Base-by-base conservation (phyloP, 768 basidiomycete species). In the Naganishia vaughanmartiniae region DNA sequence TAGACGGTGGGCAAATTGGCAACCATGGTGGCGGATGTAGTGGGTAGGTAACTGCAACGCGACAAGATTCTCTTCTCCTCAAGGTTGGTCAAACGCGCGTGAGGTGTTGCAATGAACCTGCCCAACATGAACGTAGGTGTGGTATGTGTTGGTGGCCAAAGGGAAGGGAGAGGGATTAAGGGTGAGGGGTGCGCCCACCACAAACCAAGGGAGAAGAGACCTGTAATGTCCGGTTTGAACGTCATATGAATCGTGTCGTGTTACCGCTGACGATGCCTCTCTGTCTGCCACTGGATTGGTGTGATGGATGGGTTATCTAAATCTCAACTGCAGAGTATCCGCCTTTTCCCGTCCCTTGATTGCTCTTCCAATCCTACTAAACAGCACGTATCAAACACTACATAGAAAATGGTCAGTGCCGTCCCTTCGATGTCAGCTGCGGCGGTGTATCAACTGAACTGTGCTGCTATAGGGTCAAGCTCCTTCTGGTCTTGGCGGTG, bases 401-500 rank as follows among this genome's bases (percentile, higher is more conserved):
- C 1, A 39, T 14, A 67, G 21, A 67, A 54, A 17, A 69, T 69
- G 68, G 68, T 34, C 34, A 60, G 68, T 69, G 34, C 33, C 19
- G 42, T 65, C 48, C 0, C 26, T 36, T 4, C 10, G 10, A 24
- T 28, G 6, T 48, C 4, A 34, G 24, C 15, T 17, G 14, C 1
- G 5, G 24, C 14, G 4, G 26, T 12, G 21, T 4, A 26, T 21
- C 48, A 12, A 57, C 36, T 39, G 55, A 42, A 54, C 6, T 34
- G 10, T 14, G 5, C 26, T 46, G 17, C 28, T 17, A 5, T 33
- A 80, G 80, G 80, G 80, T 76, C 80, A 81, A 76, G 76, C 75
- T 65, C 78, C 78, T 54, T 81, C 80, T 14, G 77, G 74, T 54
- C 74, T 75, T 34, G 73, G 68, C 36, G 75, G 74, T n/a, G 77